Percentiles rank a stretch among this genome's conserved stretches.
Evolutionary conservation across 495 filamentous ascomycete genomes (phyloP).

Genomic region (Xylaria venustula): DNA sequence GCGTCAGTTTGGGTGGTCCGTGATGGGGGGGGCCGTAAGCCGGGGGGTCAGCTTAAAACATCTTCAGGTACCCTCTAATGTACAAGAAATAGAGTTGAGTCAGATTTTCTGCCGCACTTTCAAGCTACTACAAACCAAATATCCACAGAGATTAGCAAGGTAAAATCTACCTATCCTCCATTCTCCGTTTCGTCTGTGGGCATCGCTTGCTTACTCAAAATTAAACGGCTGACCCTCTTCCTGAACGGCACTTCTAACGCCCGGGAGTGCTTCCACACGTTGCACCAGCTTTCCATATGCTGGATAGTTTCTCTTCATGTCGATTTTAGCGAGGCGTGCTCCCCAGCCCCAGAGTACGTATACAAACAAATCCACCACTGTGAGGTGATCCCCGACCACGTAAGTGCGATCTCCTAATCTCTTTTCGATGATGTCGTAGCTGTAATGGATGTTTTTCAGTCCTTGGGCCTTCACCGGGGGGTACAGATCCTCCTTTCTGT

Average conservation of each 20-base stretch:
- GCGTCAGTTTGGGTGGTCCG: no score
- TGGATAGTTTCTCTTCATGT: conserved; percentile 26
- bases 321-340: neutral
- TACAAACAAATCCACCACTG: conserved; percentile 37
- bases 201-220: neutral
- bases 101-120: no score
- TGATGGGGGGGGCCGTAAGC: no score
- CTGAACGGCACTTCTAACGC: conserved; percentile 18
- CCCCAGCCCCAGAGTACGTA: conserved; percentile 37
- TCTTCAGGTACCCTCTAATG: no score
- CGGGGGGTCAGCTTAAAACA: no score
- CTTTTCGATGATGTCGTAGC: conserved; percentile 28
- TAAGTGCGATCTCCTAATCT: conserved; percentile 6
- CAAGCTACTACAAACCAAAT: no score
- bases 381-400: conserved; percentile 33
- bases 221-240: neutral
- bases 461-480: conserved; percentile 19
- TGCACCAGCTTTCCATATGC: conserved; percentile 23
- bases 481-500: conserved; percentile 21
- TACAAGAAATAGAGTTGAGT: no score
- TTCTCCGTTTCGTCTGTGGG: no score
- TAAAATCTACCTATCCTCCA: no score
- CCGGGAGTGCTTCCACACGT: conserved; percentile 13
- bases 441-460: conserved; percentile 18
- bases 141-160: no score